A percentile compares a stretch with the other conserved stretches of the same genome.
Evolutionary conservation across 345 rosid species (phyloP).

Genomic region (Lagerstroemia speciosa): DNA sequence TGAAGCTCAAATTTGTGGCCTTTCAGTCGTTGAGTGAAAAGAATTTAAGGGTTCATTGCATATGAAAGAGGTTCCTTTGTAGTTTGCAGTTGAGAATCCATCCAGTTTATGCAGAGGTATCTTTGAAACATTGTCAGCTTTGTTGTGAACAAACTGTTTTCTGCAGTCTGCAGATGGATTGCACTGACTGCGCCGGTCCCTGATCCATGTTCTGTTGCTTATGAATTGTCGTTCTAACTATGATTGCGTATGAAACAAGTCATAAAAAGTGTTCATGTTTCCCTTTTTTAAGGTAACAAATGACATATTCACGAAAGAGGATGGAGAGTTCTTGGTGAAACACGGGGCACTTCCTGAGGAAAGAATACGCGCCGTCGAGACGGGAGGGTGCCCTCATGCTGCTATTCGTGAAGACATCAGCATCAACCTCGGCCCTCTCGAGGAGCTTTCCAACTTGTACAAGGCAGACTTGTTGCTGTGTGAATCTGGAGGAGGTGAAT

Average conservation of each 20-base stretch:
- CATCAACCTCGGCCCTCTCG: constrained; percentile 93
- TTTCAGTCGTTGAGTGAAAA: too few species aligned
- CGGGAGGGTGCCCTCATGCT: constrained; percentile 98
- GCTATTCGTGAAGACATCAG: constrained; percentile 98
- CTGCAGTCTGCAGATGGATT: neutral
- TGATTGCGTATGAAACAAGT: neutral
- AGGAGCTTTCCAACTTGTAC: constrained; percentile 81
- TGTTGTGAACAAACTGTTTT: too few species aligned
- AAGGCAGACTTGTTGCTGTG: constrained; percentile 87
- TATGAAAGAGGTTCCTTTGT: too few species aligned
- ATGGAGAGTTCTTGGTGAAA: constrained; percentile 89
- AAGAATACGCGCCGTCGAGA: constrained; percentile 89
- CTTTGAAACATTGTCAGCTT: too few species aligned
- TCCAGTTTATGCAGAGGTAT: too few species aligned
- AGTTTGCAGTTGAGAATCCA: too few species aligned
- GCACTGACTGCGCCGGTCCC: neutral
- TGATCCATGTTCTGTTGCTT: neutral
- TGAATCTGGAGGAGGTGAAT: constrained; percentile 91
- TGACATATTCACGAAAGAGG: constrained; percentile 97
- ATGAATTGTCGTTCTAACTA: neutral
- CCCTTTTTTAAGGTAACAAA: constrained; percentile 63
- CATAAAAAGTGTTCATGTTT: neutral
- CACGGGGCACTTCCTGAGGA: constrained; percentile 87
- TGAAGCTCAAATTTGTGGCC: too few species aligned
- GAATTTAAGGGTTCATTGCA: too few species aligned